A percentile compares a stretch with the other conserved stretches of the same genome.
phyloP scores from a whole-genome alignment of 192 early-diverging fungal genomes.

The Chytriomyces confervae region DNA sequence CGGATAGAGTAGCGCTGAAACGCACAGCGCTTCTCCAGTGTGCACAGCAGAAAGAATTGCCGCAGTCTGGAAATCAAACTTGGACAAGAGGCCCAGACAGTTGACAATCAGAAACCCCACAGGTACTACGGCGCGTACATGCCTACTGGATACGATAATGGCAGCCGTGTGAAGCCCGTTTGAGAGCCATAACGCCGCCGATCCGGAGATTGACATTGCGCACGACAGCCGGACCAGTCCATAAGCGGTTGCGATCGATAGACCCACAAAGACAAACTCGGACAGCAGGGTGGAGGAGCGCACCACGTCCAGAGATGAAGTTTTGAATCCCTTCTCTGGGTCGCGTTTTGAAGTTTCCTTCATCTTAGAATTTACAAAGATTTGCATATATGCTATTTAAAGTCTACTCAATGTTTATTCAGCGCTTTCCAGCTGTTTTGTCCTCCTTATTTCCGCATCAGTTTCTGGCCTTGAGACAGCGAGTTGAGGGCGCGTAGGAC shows the following conservation, averaged over 20 bases:
- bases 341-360: too few species aligned
- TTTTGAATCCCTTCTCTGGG: too few species aligned
- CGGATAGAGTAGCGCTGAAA: background rate
- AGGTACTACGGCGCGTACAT: background rate
- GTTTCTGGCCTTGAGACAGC: conserved; percentile 59
- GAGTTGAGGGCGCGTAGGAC: conserved; percentile 82
- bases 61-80: background rate
- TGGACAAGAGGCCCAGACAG: conserved; percentile 18
- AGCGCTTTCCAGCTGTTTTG: too few species aligned
- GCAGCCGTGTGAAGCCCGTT: conserved; percentile 19
- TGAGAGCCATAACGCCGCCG: background rate
- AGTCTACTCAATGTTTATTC: too few species aligned
- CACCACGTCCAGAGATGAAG: too few species aligned
- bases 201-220: background rate
- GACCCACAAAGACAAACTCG: too few species aligned
- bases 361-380: too few species aligned
- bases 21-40: background rate
- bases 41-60: conserved; percentile 18
- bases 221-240: background rate
- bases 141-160: background rate
- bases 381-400: too few species aligned
- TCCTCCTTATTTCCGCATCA: too few species aligned
- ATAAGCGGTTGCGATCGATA: background rate
- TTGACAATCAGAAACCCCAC: background rate
- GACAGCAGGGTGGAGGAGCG: too few species aligned